Evolutionary conservation across 768 basidiomycete species (phyloP), one percentile per base, ranked within the genome.

Genomic region (Naganishia vaughanmartiniae): DNA sequence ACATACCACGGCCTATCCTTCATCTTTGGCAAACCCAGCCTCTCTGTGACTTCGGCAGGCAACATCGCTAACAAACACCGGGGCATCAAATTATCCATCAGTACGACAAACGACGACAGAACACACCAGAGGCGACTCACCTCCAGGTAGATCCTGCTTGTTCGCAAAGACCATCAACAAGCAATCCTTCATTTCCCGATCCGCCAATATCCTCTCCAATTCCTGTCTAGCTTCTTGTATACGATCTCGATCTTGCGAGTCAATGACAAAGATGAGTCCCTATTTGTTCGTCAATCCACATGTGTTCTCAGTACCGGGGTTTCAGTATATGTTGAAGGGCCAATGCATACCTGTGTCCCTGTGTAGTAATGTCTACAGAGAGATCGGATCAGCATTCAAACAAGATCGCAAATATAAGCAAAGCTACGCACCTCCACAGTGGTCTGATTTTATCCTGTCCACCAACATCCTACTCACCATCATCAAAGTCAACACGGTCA

Each of bases 1-100:
- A 97, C 94, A 86, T 97, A 98, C 95, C 95, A 98, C 81, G 90
- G 93, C 72, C 95, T 86, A 78, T 97, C 94, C 71, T 92, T 89
- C 95, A 98, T 97, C 75, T 90, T 86, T 81, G 96, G 91, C 74
- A 98, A 84, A 46, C 94, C 94, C 53, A 98, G 83, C 82, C 95
- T 96, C 83, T 97, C 95, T 14, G 95, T 98, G 48, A 98, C 94
- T 81, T 97, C 94, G 10, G 95, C 93, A 39, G 95, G 95, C n/a
- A 93, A 93, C 95, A 98, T 97, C 34, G 94, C 95, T 93, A 69
- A 26, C 30, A 4, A 54, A 30, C 45, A 42, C 11, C 30, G 24
- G 15, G 7, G 3, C 34, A 57, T 4, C 28, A 36, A 28, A 34
- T 24, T 15, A 33, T 33, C 11, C 14, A 26, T 53, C n/a, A 31